Evolutionary conservation across 116 monocot genomes (phyloP), one percentile per base, ranked within the genome.

Genomic region (Thalassia testudinum): DNA sequence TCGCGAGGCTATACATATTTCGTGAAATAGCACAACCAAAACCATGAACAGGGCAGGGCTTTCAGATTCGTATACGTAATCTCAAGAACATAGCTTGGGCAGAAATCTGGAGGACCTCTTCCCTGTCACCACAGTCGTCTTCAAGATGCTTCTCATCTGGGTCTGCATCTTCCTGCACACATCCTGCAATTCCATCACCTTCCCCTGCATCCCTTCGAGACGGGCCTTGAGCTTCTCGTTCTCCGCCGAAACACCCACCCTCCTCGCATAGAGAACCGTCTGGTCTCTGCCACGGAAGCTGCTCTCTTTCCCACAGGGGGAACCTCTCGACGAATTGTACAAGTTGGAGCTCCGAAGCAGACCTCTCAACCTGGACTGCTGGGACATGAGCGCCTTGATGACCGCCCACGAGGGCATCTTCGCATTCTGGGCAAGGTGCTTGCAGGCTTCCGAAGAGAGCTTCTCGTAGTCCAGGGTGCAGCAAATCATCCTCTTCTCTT

Each of bases 71-170:
- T n/a, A n/a, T n/a, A n/a, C n/a, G n/a, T n/a, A n/a, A n/a, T n/a
- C n/a, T 83, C 75, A 81, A 37, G 93, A 87, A 72, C 93, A 93
- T 1, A 93, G 70, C 42, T 66, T 83, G 37, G 87, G 93, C 27
- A 93, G 78, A 51, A 87, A 81, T 74, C 66, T 83, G 2, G 78
- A 53, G 7, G 37, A 28, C 18, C 47, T n/a, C n/a, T n/a, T 52
- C 6, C 61, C 25, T 26, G 25, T 61, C 0, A 64, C 37, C 26
- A 53, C 48, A 38, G 53, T 68, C 13, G n/a, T 61, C 56, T 73
- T 74, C 56, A 56, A 65, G 47, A 84, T 66, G 54, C 72, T 81
- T 43, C 75, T 24, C 76, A 93, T 78, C 67, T 93, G 87, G 24
- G 54, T 34, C 44, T 87, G 82, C 81, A 93, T 78, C 66, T 76